Base-by-base conservation (phyloP, 2,329 filamentous ascomycete genomes). In the Pochonia chlamydosporia region DNA sequence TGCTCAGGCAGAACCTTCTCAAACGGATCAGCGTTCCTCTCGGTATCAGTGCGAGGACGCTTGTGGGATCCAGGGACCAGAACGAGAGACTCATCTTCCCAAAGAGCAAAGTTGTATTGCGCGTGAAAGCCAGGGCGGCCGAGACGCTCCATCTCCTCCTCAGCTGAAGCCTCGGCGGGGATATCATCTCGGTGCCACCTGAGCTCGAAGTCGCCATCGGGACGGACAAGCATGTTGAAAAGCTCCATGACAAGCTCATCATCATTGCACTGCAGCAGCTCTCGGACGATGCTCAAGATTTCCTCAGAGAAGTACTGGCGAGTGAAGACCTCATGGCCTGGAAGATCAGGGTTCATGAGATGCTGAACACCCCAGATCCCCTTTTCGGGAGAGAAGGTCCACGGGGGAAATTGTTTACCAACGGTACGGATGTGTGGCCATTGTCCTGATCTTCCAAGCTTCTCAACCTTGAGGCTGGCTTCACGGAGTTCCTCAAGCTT, bases 301-400 rank as follows among this genome's bases (percentile, higher is more conserved):
- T 74, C 71, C 20, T 77, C 70, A 28, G 82, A 79, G 62, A 95
- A 95, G 68, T 96, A 95, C 48, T 78, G 73, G 43, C 71, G 63
- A 5, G 82, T 77, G 65, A 91, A 95, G 3, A 74, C 62, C 3
- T 73, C 64, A 50, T 79, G 74, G 46, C 78, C 76, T 0, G 81
- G 77, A 55, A 92, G 79, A 2, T 75, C 71, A 0, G 89, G 89
- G 64, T 91, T 84, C 58, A 95, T 74, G 5, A 95, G 76, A 65
- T 91, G 87, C 72, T 95, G 89, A 3, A 95, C 85, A 53, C 89
- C 89, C 90, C 89, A 95, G 65, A 95, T 95, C 18, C 88, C 88
- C 44, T 74, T 64, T 3, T 70, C 66, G 1, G 74, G 69, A 43
- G 73, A 71, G n/a, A 72, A 73, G 4, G 78, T 72, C 89, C 89